Conservation (phyloP, 2,329 filamentous ascomycete genomes). For the Pseudogymnoascus sp. region DNA sequence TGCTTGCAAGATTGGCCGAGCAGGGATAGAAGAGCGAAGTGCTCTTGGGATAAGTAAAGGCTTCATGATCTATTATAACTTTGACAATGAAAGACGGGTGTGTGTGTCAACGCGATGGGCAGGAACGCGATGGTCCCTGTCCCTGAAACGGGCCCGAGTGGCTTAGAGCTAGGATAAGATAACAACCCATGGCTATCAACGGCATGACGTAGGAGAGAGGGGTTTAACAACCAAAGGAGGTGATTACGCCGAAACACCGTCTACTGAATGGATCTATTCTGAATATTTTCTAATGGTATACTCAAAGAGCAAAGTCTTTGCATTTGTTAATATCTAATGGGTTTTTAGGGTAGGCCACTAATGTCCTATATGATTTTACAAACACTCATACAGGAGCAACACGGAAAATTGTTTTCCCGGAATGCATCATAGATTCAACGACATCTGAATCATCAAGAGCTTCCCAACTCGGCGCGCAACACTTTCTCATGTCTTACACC, state of each 20-base stretch:
- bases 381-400: not conserved
- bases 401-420: not conserved
- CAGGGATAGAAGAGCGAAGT: not conserved
- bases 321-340: not conserved
- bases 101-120: not conserved
- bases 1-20: not conserved
- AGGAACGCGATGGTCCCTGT: not conserved
- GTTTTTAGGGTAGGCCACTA: not conserved
- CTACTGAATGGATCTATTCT: not conserved
- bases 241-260: not conserved
- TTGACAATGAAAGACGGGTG: not conserved
- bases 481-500: not conserved
- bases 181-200: not conserved
- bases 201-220: not conserved
- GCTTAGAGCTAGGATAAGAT: not conserved
- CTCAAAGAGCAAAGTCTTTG: not conserved
- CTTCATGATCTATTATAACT: not conserved
- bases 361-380: not conserved
- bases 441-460: not conserved
- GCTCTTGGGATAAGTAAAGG: not conserved
- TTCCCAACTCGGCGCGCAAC: not conserved
- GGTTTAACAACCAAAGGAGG: not conserved
- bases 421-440: constrained; percentile 4
- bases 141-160: not conserved
- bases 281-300: not conserved